Evolutionary conservation across 306 rosid genomes (phyloP), one percentile per base, ranked within the genome.

Genomic region (Castanea sativa): DNA sequence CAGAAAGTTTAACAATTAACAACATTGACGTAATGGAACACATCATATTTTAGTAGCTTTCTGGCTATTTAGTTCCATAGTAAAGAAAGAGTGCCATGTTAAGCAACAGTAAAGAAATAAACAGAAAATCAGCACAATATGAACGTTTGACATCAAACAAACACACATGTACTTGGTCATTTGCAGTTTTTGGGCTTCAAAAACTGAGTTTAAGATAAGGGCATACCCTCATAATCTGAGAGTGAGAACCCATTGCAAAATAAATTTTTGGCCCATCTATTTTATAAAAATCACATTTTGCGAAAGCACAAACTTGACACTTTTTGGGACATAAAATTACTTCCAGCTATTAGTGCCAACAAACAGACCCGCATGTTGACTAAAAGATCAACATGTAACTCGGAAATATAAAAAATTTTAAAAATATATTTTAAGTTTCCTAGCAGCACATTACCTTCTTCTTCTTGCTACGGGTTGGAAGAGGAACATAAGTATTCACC

Each of bases 401-500:
- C 61, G 52, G 69, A 12, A 70, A 41, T 41, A 41, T 41, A 41
- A 41, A 70, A 23, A 56, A 78, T 55, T 41, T 41, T 0, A 2
- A 57, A 69, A 77, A 32, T 56, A 35, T 14, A 41, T 41, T 41
- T 9, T 41, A 45, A 16, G 25, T 19, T 32, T 70, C 21, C 57
- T 57, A 21, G 43, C 41, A 73, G 55, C 75, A 67, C 53, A 67
- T 58, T 91, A 94, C 98, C 97, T 92, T 94, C 92, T 92, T 94
- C 92, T 91, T 94, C 83, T 73, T 91, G 77, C 99, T 92, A 52
- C 99, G 94, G 80, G 90, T 85, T 35, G 97, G 99, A 84, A 91
- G 97, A 80, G 99, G 88, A 65, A 88, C 95, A 60, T 38, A 90
- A 19, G 18, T 71, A 72, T 94, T 94, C 83, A 90, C 96, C 97